phyloP scores from a whole-genome alignment of 2,329 filamentous ascomycete species.

The Phaeophleospora eucalypticola region DNA sequence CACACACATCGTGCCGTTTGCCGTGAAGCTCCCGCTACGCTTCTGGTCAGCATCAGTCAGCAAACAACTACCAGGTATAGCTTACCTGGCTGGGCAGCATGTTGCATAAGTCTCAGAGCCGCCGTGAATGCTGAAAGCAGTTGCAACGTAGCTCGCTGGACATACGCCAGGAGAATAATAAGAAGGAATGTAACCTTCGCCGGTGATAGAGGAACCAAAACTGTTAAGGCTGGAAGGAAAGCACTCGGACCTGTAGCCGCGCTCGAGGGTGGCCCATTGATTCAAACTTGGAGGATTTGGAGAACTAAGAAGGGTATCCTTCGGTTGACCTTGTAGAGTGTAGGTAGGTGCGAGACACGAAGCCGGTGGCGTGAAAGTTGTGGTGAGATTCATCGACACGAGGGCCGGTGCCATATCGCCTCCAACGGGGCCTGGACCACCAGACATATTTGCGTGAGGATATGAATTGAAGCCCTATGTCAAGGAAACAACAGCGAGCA shows the following conservation, averaged over 20 bases:
- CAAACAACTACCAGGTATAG: background rate
- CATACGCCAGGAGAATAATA: background rate
- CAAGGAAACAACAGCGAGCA: no score
- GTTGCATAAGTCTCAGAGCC: background rate
- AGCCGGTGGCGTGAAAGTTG: background rate
- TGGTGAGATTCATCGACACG: no score
- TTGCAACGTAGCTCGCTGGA: background rate
- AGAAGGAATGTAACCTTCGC: background rate
- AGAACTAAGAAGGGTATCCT: background rate
- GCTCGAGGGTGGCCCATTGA: background rate
- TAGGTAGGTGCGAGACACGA: background rate
- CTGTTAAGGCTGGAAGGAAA: background rate
- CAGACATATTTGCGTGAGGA: no score
- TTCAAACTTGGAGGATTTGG: no score
- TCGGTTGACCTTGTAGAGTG: background rate
- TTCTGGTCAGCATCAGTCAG: background rate
- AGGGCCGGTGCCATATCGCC: no score
- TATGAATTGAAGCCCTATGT: no score
- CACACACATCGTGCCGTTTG: background rate
- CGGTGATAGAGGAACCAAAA: background rate
- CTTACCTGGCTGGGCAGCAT: background rate
- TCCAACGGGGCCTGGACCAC: no score
- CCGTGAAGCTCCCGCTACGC: background rate
- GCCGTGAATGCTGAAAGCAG: background rate
- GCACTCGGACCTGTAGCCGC: background rate